Conservation (phyloP, 495 filamentous ascomycete genomes). For the Daldinia caldariorum region DNA sequence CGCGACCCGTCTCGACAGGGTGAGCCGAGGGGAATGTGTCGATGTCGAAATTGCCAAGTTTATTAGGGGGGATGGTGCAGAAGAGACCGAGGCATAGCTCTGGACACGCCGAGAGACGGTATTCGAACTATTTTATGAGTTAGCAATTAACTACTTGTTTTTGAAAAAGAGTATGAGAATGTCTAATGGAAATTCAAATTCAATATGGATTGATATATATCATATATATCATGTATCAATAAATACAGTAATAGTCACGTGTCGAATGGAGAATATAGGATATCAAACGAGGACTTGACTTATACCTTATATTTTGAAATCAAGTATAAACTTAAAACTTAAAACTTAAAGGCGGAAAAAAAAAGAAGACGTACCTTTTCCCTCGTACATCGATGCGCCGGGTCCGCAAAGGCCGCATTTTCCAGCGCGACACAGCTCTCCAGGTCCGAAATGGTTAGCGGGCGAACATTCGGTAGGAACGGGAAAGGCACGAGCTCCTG, state of each 20-base stretch:
- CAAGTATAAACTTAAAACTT: neutral
- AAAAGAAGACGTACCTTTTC: constrained; percentile 74
- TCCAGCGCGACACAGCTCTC: constrained; percentile 82
- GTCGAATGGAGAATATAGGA: neutral
- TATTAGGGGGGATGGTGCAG: constrained; percentile 64
- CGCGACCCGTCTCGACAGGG: constrained; percentile 59
- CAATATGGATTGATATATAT: neutral
- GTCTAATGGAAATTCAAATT: constrained; percentile 1
- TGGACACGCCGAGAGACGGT: constrained; percentile 81
- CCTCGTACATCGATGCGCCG: constrained; percentile 72
- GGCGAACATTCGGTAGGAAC: constrained; percentile 70
- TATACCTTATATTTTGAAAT: too few relatives aligned
- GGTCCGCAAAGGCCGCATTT: constrained; percentile 74
- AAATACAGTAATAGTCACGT: constrained; percentile 1
- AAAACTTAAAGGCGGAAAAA: constrained; percentile 11
- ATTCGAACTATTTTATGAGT: constrained; percentile 69
- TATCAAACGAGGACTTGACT: too few relatives aligned
- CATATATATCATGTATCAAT: neutral
- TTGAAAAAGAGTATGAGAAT: neutral
- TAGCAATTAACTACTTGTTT: constrained; percentile 2
- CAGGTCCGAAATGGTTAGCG: constrained; percentile 75
- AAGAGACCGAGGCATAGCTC: constrained; percentile 85
- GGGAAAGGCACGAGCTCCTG: constrained; percentile 45
- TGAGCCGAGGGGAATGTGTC: constrained; percentile 59
- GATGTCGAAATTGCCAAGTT: constrained; percentile 56